Conservation (phyloP, 2,329 filamentous ascomycete genomes). For the Diaporthe helianthi region DNA sequence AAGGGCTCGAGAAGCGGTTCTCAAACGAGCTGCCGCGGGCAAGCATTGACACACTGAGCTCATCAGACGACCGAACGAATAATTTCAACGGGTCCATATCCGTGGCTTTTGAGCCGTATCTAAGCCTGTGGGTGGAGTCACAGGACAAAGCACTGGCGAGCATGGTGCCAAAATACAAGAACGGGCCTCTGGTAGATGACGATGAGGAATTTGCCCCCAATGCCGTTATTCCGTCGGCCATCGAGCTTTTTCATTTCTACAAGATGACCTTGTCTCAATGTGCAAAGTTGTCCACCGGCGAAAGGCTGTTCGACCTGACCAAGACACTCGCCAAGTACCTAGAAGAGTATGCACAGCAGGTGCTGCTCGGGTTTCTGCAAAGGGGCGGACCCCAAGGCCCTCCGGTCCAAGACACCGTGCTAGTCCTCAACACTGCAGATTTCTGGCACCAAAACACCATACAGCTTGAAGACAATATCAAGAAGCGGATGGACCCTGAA, state of each 20-base stretch:
- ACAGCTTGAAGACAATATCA: constrained; percentile 94
- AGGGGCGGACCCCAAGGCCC: constrained; percentile 60
- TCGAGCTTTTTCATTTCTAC: constrained; percentile 97
- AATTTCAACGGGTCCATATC: constrained; percentile 92
- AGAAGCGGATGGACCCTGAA: constrained; percentile 83
- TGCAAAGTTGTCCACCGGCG: constrained; percentile 93
- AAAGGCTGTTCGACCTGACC: constrained; percentile 82
- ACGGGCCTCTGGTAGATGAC: constrained; percentile 76
- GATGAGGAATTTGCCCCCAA: constrained; percentile 95
- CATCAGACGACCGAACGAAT: constrained; percentile 75
- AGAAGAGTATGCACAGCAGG: constrained; percentile 93
- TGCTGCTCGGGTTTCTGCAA: constrained; percentile 76
- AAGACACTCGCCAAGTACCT: constrained; percentile 90
- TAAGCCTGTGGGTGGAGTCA: constrained; percentile 96
- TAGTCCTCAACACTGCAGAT: constrained; percentile 95
- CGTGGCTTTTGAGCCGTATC: constrained; percentile 94
- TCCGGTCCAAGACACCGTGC: constrained; percentile 75
- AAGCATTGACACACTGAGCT: constrained; percentile 90
- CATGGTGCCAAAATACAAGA: constrained; percentile 87
- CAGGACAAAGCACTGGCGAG: constrained; percentile 87
- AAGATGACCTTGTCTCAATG: constrained; percentile 92
- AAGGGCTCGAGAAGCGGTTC: constrained; percentile 86
- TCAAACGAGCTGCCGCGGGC: constrained; percentile 71
- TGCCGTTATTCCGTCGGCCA: constrained; percentile 89
- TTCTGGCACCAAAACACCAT: constrained; percentile 95